A percentile compares a stretch with the other conserved stretches of the same genome.
Evolutionary conservation across 225 moss, liverwort and hornwort species (phyloP).

Genomic region (Bryoerythrophyllum caledonicum): DNA sequence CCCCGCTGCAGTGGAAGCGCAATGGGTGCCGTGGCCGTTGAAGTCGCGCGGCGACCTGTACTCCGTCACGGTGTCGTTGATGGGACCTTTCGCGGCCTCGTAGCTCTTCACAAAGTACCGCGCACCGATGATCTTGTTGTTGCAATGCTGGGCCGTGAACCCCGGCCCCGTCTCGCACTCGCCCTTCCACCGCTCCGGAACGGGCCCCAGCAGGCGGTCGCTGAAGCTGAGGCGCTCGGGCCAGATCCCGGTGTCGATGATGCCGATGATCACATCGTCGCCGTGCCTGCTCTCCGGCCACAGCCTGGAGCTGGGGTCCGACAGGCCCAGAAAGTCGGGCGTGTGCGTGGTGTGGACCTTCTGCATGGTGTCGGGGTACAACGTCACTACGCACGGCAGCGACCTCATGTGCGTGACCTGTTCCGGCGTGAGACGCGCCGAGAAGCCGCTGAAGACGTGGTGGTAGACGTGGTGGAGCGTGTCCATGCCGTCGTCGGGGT

Average conservation of each 20-base stretch:
- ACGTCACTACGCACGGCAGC: background rate
- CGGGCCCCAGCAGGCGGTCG: background rate
- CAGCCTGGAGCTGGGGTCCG: background rate
- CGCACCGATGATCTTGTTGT: constrained; percentile 33
- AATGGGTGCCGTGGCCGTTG: constrained; percentile 35
- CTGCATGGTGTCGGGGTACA: background rate
- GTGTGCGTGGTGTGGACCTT: background rate
- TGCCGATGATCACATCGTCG: background rate
- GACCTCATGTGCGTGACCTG: background rate
- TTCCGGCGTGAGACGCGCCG: background rate
- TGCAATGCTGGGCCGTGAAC: background rate
- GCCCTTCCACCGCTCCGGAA: constrained; percentile 14
- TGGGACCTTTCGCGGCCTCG: constrained; percentile 35
- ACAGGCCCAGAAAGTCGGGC: background rate
- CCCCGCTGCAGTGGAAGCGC: constrained; percentile 21
- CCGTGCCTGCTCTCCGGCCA: background rate
- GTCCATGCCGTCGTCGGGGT: background rate
- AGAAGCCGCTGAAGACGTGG: background rate
- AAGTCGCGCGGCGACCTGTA: constrained; percentile 21
- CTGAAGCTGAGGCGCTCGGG: background rate
- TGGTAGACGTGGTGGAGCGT: constrained; percentile 6
- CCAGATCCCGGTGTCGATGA: constrained; percentile 1
- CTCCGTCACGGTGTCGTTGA: constrained; percentile 12
- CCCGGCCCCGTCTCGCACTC: background rate
- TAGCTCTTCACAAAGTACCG: constrained; percentile 44